A percentile compares a stretch with the other conserved stretches of the same genome.
phyloP scores from a whole-genome alignment of 2,329 filamentous ascomycete species.

The Fusarium nelsonii region DNA sequence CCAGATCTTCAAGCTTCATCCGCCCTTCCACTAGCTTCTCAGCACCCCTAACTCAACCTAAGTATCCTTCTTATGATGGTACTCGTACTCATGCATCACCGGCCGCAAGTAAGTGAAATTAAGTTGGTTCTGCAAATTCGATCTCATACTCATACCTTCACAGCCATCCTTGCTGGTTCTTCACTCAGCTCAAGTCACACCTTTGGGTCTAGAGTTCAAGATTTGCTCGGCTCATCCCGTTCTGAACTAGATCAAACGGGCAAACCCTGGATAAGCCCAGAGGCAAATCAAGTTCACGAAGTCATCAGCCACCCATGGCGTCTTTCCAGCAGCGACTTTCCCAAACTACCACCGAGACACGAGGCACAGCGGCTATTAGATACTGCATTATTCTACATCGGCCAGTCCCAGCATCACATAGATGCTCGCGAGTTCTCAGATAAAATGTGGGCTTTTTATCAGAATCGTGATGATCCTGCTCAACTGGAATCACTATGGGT shows the following conservation, averaged over 20 bases:
- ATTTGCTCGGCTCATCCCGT: constrained; percentile 40
- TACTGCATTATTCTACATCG: constrained; percentile 44
- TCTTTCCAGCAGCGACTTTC: constrained; percentile 42
- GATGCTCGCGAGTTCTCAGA: constrained; percentile 47
- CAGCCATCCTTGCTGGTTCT: constrained; percentile 45
- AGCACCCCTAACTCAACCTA: constrained; percentile 31
- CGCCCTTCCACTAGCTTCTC: constrained; percentile 46
- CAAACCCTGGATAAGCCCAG: constrained; percentile 39
- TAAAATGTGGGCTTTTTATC: constrained; percentile 47
- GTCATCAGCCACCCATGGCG: constrained; percentile 38
- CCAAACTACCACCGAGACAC: constrained; percentile 39
- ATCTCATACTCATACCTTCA: not conserved
- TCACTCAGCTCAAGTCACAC: constrained; percentile 46
- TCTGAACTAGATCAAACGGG: constrained; percentile 23
- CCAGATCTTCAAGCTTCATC: constrained; percentile 43
- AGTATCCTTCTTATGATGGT: constrained; percentile 15
- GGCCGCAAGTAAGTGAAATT: constrained; percentile 36
- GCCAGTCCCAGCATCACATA: constrained; percentile 47
- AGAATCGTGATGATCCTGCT: constrained; percentile 39
- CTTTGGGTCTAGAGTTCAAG: constrained; percentile 45
- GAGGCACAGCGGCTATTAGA: constrained; percentile 44
- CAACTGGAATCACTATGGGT: constrained; percentile 45
- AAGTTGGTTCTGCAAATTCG: rapidly evolving
- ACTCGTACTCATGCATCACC: constrained; percentile 39
- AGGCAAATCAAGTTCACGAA: constrained; percentile 35